phyloP scores from a whole-genome alignment of 2,329 filamentous ascomycete species.

The Colletotrichum horii region DNA sequence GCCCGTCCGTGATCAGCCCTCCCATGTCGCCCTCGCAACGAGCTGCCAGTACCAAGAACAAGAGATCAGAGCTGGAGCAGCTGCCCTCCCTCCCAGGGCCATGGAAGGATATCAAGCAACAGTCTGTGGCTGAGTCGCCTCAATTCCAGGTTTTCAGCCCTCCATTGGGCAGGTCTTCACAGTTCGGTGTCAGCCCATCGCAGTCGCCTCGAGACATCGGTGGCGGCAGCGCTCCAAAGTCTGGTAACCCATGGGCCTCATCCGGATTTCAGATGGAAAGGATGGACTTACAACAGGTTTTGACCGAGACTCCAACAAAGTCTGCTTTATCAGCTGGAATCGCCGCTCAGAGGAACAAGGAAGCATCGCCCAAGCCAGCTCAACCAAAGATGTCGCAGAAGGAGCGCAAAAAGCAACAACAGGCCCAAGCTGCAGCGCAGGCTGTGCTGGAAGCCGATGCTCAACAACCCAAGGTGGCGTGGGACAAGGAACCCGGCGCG shows the following conservation, averaged over 20 bases:
- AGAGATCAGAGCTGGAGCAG: neutral
- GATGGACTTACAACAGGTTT: slow-evolving; percentile 78
- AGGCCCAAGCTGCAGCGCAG: slow-evolving; percentile 61
- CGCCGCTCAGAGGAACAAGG: slow-evolving; percentile 53
- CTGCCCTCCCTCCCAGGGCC: slow-evolving; percentile 35
- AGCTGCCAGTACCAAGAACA: neutral
- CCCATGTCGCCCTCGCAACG: slow-evolving; percentile 6
- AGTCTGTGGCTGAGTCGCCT: neutral
- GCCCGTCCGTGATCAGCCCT: slow-evolving; percentile 36
- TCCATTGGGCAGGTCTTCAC: neutral
- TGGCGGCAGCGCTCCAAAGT: slow-evolving; percentile 5
- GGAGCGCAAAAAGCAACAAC: slow-evolving; percentile 84
- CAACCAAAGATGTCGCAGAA: slow-evolving; percentile 82
- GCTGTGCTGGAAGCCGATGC: slow-evolving; percentile 40
- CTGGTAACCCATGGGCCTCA: slow-evolving; percentile 55
- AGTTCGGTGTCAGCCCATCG: neutral
- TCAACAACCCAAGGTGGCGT: slow-evolving; percentile 43
- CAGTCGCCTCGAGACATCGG: slow-evolving; percentile 5
- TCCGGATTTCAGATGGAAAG: slow-evolving; percentile 63
- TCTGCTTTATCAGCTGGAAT: slow-evolving; percentile 61
- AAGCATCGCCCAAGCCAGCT: slow-evolving; percentile 39
- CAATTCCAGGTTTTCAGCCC: slow-evolving; percentile 1
- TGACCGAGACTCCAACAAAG: slow-evolving; percentile 62
- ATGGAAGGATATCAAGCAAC: slow-evolving; percentile 42
- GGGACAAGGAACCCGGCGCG: slow-evolving; percentile 47